Conservation (phyloP, 164 flowering plant genomes). For the Chloranthus sessilifolius region DNA sequence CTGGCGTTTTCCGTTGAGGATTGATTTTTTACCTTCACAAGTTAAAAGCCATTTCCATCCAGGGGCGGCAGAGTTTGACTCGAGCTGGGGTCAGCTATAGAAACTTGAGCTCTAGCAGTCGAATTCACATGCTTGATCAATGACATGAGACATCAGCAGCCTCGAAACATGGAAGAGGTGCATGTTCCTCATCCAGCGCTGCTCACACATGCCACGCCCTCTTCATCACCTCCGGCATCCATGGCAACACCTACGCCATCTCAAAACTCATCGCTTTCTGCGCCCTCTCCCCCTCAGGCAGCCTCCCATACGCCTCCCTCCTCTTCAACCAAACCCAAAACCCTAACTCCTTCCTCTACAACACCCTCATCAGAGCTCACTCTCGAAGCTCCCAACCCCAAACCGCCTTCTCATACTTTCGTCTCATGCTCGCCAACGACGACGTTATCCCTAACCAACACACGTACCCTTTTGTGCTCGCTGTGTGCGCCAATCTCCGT, state of each 20-base stretch:
- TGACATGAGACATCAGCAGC: no score
- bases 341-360: slow-evolving; percentile 33
- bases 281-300: slow-evolving; percentile 22
- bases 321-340: slow-evolving; percentile 22
- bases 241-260: slow-evolving; percentile 28
- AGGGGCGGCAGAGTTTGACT: no score
- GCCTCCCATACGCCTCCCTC: slow-evolving; percentile 28
- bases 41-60: no score
- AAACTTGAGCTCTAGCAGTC: no score
- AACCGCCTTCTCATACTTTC: slow-evolving; percentile 23
- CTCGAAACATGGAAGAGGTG: slow-evolving; percentile 9
- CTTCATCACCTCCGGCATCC: slow-evolving; percentile 29
- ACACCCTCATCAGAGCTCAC: slow-evolving; percentile 39
- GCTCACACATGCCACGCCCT: slow-evolving; percentile 32
- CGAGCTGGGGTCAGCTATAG: no score
- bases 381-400: slow-evolving; percentile 20
- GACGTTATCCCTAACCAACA: slow-evolving; percentile 18
- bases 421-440: slow-evolving; percentile 16
- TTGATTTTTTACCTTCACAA: no score
- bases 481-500: no score
- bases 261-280: slow-evolving; percentile 33
- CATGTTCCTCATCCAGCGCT: slow-evolving; percentile 23
- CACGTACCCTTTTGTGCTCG: slow-evolving; percentile 35
- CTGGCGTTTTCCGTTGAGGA: no score
- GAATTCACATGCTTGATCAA: no score